A percentile compares a stretch with the other conserved stretches of the same genome.
phyloP scores from a whole-genome alignment of 2,329 filamentous ascomycete genomes.

The Ceratocystis harringtonii region DNA sequence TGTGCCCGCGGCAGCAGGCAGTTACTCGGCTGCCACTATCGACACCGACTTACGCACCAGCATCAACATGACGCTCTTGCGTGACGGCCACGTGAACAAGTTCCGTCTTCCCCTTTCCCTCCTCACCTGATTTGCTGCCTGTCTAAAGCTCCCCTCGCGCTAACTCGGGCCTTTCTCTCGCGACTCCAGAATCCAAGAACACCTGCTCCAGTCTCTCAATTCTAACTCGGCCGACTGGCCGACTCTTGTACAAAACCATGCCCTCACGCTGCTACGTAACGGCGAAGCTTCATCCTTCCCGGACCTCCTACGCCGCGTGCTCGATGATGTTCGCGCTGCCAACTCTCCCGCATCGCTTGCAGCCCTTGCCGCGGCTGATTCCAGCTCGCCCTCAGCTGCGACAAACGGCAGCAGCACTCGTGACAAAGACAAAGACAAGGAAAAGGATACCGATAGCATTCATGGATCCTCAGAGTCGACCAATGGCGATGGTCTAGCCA shows the following conservation, averaged over 20 bases:
- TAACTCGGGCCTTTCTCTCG: too few relatives aligned
- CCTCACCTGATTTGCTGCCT: not conserved
- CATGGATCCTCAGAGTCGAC: conserved; percentile 1
- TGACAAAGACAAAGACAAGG: conserved; percentile 18
- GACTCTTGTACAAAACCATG: conserved; percentile 43
- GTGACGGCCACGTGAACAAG: conserved; percentile 45
- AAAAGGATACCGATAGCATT: not conserved
- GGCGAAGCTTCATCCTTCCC: conserved; percentile 47
- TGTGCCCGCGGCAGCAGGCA: conserved; percentile 43
- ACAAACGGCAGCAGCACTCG: conserved; percentile 12
- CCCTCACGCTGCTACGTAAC: conserved; percentile 43
- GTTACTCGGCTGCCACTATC: conserved; percentile 44
- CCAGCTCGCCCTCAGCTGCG: conserved; percentile 20
- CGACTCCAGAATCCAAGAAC: conserved; percentile 43
- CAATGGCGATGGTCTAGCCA: conserved; percentile 12
- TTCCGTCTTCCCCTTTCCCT: conserved; percentile 23
- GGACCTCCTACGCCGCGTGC: conserved; percentile 42
- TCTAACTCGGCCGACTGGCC: conserved; percentile 48
- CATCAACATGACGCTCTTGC: conserved; percentile 43
- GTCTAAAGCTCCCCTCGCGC: too few relatives aligned
- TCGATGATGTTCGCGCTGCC: conserved; percentile 46
- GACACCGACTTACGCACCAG: conserved; percentile 48
- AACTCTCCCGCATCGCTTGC: conserved; percentile 22
- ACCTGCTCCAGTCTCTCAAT: conserved; percentile 46
- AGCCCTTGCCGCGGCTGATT: conserved; percentile 10